Conservation (phyloP, 2,329 filamentous ascomycete genomes). For the Epichloe baconii region DNA sequence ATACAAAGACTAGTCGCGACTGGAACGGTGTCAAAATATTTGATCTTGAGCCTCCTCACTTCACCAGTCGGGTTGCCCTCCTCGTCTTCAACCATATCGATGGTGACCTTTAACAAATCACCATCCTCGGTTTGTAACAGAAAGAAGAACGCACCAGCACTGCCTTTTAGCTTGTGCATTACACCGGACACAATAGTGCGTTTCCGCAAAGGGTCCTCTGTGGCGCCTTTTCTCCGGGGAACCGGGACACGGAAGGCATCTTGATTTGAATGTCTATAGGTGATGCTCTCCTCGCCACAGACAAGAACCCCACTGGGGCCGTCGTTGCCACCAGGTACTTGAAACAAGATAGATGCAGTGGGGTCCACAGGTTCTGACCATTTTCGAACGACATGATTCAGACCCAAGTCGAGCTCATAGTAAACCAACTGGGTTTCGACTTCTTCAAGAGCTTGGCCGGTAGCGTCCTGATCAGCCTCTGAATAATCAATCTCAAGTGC, state of each 20-base stretch:
- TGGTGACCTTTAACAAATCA: slow-evolving; percentile 92
- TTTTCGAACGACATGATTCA: slow-evolving; percentile 94
- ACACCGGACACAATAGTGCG: slow-evolving; percentile 78
- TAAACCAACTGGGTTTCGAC: slow-evolving; percentile 88
- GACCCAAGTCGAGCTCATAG: slow-evolving; percentile 89
- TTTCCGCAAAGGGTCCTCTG: slow-evolving; percentile 85
- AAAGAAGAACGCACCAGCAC: slow-evolving; percentile 84
- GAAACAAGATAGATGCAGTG: slow-evolving; percentile 79
- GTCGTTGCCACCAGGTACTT: slow-evolving; percentile 86
- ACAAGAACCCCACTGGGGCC: slow-evolving; percentile 91
- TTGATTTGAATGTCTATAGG: slow-evolving; percentile 93
- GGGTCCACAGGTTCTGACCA: slow-evolving; percentile 93
- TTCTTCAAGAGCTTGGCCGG: slow-evolving; percentile 67
- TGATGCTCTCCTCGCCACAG: slow-evolving; percentile 87
- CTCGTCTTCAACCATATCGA: slow-evolving; percentile 78
- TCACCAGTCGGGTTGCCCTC: slow-evolving; percentile 68
- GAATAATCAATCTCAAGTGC: slow-evolving; percentile 88
- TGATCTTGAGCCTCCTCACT: slow-evolving; percentile 75
- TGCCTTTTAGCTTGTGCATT: slow-evolving; percentile 89
- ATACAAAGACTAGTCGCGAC: slow-evolving; percentile 81
- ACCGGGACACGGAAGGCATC: slow-evolving; percentile 81
- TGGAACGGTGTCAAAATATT: slow-evolving; percentile 95
- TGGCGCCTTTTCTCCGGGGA: slow-evolving; percentile 71
- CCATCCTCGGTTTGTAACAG: slow-evolving; percentile 92
- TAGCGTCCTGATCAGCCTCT: slow-evolving; percentile 81